Evolutionary conservation across 768 basidiomycete species (phyloP).

Genomic region (Tephrocybe sp.): DNA sequence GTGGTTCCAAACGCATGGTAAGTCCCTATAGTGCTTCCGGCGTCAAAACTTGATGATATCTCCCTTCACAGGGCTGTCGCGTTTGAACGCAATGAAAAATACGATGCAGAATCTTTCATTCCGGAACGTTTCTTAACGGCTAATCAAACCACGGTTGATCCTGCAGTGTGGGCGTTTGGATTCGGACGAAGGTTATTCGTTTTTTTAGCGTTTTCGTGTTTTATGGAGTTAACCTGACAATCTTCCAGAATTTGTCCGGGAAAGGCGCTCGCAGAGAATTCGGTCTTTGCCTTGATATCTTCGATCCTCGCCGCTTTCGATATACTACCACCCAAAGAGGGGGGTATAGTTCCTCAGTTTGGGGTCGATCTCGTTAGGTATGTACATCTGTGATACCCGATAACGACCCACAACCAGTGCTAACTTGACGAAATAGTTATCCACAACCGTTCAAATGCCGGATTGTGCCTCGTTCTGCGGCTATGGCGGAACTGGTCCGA

Average conservation of each 20-base stretch:
- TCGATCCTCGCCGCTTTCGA: constrained; percentile 8
- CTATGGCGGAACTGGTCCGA: no score
- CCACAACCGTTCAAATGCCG: constrained; percentile 10
- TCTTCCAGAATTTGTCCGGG: constrained; percentile 11
- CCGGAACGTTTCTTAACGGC: constrained; percentile 10
- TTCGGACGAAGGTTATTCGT: constrained; percentile 8
- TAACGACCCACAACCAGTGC: no score
- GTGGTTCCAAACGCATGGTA: constrained; percentile 36
- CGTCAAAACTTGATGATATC: neutral
- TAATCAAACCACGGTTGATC: neutral
- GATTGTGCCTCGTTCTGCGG: constrained; percentile 2
- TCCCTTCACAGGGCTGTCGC: constrained; percentile 4
- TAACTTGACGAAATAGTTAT: neutral
- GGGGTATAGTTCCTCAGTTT: neutral
- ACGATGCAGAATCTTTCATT: constrained; percentile 6
- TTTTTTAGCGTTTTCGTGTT: neutral
- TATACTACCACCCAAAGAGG: neutral
- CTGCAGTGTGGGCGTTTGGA: constrained; percentile 4
- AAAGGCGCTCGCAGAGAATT: constrained; percentile 2
- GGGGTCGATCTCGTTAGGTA: constrained; percentile 7
- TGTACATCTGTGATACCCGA: neutral
- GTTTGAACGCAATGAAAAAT: neutral
- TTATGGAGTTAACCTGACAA: neutral
- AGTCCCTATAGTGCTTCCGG: neutral
- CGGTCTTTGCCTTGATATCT: constrained; percentile 4